phyloP scores from a whole-genome alignment of 2,329 filamentous ascomycete genomes.

The Pseudogymnoascus sp. region DNA sequence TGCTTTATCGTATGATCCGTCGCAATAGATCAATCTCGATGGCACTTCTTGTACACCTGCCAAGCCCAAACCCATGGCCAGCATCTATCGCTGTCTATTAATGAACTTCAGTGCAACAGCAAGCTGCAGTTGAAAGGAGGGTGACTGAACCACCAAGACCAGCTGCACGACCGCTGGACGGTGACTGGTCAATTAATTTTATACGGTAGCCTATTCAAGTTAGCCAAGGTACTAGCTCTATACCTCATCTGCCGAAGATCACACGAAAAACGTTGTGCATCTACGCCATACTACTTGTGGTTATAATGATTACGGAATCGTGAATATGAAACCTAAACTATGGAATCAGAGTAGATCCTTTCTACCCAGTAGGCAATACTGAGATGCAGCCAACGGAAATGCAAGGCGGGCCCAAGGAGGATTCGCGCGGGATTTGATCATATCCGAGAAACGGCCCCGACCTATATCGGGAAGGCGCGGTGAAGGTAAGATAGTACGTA shows the following conservation, averaged over 20 bases:
- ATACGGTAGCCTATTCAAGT: not conserved
- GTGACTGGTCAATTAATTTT: not conserved
- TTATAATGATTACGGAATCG: not conserved
- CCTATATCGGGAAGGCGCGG: not conserved
- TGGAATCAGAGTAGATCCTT: not conserved
- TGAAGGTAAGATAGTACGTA: not conserved
- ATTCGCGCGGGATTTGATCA: not conserved
- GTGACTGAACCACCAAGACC: not conserved
- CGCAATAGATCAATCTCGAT: not conserved
- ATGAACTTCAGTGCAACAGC: not conserved
- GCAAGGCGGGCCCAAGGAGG: not conserved
- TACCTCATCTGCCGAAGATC: not conserved
- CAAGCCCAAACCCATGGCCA: not conserved
- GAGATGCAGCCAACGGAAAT: not conserved
- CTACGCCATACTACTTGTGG: not conserved
- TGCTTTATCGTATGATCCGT: not conserved
- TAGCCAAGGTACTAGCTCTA: not conserved
- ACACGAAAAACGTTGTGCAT: not conserved
- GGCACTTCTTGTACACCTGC: not conserved
- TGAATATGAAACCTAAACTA: constrained; percentile 1
- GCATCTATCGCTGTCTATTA: not conserved
- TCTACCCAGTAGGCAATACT: not conserved
- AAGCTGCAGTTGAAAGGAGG: not conserved
- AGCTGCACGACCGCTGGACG: not conserved
- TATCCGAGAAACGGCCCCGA: not conserved